phyloP scores from a whole-genome alignment of 2,329 filamentous ascomycete genomes.

The Ophiostoma triangulosporum region DNA sequence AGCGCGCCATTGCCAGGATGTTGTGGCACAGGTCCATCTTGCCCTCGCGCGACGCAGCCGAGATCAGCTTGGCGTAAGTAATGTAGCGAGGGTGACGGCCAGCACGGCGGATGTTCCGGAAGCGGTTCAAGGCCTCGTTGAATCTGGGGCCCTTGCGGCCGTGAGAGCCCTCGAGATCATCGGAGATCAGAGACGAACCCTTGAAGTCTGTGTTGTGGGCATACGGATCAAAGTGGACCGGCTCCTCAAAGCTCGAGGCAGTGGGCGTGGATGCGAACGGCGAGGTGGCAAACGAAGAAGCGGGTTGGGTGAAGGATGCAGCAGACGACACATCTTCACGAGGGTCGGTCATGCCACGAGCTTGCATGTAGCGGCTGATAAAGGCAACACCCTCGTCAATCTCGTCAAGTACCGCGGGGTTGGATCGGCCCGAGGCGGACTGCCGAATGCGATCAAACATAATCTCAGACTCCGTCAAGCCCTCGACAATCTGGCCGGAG shows the following conservation, averaged over 20 bases:
- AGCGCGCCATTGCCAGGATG: slow-evolving; percentile 75
- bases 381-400: slow-evolving; percentile 77
- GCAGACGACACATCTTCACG: slow-evolving; percentile 35
- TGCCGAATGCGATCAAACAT: slow-evolving; percentile 79
- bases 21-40: slow-evolving; percentile 74
- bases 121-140: slow-evolving; percentile 66
- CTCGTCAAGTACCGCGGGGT: slow-evolving; percentile 54
- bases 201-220: slow-evolving; percentile 84
- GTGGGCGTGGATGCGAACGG: slow-evolving; percentile 41
- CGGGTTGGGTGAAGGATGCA: slow-evolving; percentile 20
- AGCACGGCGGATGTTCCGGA: slow-evolving; percentile 85
- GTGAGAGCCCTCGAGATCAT: slow-evolving; percentile 70
- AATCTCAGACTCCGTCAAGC: slow-evolving; percentile 60
- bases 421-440: slow-evolving; percentile 28
- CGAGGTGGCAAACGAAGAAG: slow-evolving; percentile 31
- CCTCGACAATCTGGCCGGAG: slow-evolving; percentile 72
- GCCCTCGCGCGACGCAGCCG: slow-evolving; percentile 71
- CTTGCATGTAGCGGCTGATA: slow-evolving; percentile 44
- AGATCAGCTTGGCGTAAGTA: slow-evolving; percentile 91
- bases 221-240: slow-evolving; percentile 64
- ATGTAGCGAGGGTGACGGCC: slow-evolving; percentile 90
- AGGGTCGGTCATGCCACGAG: slow-evolving; percentile 40
- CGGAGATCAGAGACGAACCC: slow-evolving; percentile 79
- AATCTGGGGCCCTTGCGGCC: slow-evolving; percentile 61
- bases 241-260: slow-evolving; percentile 58